Evolutionary conservation across 129 eudicot species (phyloP).

Genomic region (Mikania micrantha): DNA sequence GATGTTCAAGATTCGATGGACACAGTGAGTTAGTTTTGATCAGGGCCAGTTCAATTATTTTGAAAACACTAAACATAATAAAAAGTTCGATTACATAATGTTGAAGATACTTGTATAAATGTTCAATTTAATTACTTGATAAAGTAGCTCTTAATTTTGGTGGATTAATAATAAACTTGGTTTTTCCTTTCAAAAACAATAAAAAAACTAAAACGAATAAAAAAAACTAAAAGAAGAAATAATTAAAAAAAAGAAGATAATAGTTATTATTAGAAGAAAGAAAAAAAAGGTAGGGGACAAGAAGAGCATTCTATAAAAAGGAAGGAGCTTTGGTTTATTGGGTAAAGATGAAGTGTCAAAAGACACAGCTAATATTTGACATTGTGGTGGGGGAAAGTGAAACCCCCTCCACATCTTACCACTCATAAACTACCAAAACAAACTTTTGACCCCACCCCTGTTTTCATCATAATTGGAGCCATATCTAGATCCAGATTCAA

Average conservation of each 20-base stretch:
- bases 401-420: conserved; percentile 36
- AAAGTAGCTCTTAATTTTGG: no score
- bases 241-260: not conserved
- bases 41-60: no score
- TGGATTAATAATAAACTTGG: no score
- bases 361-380: conserved; percentile 28
- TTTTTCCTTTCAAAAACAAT: no score
- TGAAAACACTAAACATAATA: no score
- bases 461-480: not conserved
- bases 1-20: no score
- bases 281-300: conserved; percentile 3
- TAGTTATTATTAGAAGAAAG: not conserved
- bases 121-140: no score
- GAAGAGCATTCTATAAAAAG: conserved; percentile 17
- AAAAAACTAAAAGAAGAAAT: not conserved
- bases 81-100: no score
- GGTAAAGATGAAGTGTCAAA: conserved; percentile 32
- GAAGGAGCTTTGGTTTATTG: conserved; percentile 15
- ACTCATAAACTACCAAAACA: conserved; percentile 26
- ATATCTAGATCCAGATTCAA: not conserved
- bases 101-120: no score
- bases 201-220: no score
- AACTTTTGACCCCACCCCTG: conserved; percentile 24
- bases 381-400: conserved; percentile 21
- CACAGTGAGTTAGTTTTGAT: no score